Evolutionary conservation across 352 stramenopile genomes (phyloP).

Genomic region (Phytopythium helicoides): DNA sequence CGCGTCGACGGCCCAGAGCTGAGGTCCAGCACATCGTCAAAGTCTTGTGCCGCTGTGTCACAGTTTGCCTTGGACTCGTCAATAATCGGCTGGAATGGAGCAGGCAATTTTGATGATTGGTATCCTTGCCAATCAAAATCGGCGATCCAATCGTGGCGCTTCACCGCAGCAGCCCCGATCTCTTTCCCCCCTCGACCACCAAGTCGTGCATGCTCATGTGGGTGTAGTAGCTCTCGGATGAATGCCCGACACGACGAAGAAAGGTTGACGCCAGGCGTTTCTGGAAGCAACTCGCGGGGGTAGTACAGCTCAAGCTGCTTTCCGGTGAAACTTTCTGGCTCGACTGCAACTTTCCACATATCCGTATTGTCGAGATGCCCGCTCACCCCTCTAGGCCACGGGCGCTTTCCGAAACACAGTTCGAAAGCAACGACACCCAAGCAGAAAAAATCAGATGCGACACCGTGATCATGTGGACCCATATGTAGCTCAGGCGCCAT

Average conservation of each 20-base stretch:
- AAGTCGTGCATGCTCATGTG: conserved; percentile 38
- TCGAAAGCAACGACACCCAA: conserved; percentile 59
- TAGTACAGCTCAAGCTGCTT: conserved; percentile 42
- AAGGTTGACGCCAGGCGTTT: conserved; percentile 16
- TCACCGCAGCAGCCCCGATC: conserved; percentile 32
- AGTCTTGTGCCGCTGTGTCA: conserved; percentile 56
- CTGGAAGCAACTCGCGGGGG: conserved; percentile 41
- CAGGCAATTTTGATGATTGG: conserved; percentile 20
- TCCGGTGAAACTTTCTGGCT: conserved; percentile 13
- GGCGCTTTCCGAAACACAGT: conserved; percentile 41
- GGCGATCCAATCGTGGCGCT: conserved; percentile 50
- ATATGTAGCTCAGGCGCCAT: conserved; percentile 75
- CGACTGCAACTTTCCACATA: background rate
- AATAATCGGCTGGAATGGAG: conserved; percentile 50
- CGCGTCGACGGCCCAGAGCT: conserved; percentile 22
- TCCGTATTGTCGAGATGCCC: conserved; percentile 29
- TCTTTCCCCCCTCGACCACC: conserved; percentile 12
- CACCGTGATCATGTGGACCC: conserved; percentile 48
- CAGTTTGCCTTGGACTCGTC: conserved; percentile 64
- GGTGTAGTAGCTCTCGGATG: conserved; percentile 49
- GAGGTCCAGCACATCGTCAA: conserved; percentile 59
- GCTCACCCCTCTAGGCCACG: conserved; percentile 34
- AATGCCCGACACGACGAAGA: conserved; percentile 36
- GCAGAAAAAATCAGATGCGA: conserved; percentile 60
- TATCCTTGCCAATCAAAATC: conserved; percentile 61